Base-by-base conservation (phyloP, 768 basidiomycete species). In the Boletus rubescentipes region DNA sequence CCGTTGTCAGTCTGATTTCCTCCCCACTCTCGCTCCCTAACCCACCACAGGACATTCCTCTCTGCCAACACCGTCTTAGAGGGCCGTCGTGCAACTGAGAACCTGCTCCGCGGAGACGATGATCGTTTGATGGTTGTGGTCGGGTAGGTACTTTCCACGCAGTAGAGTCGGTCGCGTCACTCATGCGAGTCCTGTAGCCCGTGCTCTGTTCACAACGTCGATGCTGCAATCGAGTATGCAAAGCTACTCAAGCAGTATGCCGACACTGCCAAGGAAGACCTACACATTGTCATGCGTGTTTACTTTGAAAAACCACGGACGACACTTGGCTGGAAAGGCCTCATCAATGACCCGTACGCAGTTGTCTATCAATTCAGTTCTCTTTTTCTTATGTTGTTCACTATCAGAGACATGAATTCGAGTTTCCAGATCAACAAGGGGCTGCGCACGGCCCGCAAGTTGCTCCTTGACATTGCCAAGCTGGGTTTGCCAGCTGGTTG, bases 271-370 rank as follows among this genome's bases (percentile, higher is more conserved):
- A 84, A 84, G 65, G 86, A 91, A 11, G 97, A 98, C 61, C 79
- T 99, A 31, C 81, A 89, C 71, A 97, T 99, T 64, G 79, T 98
- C 61, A 98, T 98, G 96, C 87, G 94, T 26, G 93, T 98, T 61
- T 98, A 99, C 78, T 99, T 98, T 67, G 96, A 98, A 65, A 98
- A 98, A 65, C 88, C 88, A 2, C 81, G 96, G 30, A 98, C 96
- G 8, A 98, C 96, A 0, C 89, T 98, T 44, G 97, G 97, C 26
- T 99, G 96, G 96, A 99, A 99, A 71, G 96, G 96, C 35, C 83
- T 98, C 58, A 98, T 98, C 73, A 98, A 98, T 67, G 94, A 98
- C 65, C 95, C 96, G 69, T 70, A 55, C 11, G 69, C 6, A 10
- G n/a, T 21, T 21, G 2, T 34, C 21, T 44, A 23, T n/a, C 7